Evolutionary conservation across 1,284 basidiomycete genomes (phyloP).

Genomic region (Anthracocystis setariae): DNA sequence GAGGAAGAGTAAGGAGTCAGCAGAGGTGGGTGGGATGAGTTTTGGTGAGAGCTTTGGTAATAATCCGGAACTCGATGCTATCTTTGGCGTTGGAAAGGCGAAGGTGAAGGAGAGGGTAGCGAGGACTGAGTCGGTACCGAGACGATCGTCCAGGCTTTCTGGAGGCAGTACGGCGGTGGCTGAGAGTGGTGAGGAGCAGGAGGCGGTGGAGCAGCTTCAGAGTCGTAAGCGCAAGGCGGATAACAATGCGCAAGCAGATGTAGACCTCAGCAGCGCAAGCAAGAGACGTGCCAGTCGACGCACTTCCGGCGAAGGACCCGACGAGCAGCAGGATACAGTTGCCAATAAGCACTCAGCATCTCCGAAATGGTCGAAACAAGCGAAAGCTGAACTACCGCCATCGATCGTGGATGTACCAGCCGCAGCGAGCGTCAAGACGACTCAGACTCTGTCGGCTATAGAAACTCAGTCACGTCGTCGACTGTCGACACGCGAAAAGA

Average conservation of each 20-base stretch:
- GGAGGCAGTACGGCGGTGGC: slow-evolving; percentile 9
- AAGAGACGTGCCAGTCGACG: slow-evolving; percentile 22
- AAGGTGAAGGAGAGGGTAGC: neutral
- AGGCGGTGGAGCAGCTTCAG: neutral
- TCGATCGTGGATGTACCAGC: no score
- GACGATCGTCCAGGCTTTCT: slow-evolving; percentile 33
- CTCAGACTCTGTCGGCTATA: neutral
- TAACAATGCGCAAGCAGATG: neutral
- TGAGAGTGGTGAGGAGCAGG: neutral
- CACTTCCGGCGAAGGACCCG: slow-evolving; percentile 4
- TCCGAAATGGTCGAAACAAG: slow-evolving; percentile 12
- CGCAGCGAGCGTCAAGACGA: neutral
- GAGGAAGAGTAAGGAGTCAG: slow-evolving; percentile 9
- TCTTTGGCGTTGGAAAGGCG: slow-evolving; percentile 25
- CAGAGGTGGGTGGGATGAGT: slow-evolving; percentile 13
- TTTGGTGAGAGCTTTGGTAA: slow-evolving; percentile 29
- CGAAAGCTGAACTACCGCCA: slow-evolving; percentile 1
- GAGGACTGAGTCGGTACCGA: slow-evolving; percentile 4
- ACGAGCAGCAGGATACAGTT: slow-evolving; percentile 2
- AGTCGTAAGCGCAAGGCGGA: slow-evolving; percentile 25
- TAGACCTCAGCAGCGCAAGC: neutral
- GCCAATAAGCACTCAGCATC: neutral
- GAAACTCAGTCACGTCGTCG: slow-evolving; percentile 24
- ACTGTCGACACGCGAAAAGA: slow-evolving; percentile 38
- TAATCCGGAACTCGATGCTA: slow-evolving; percentile 47